Conservation (phyloP, 2,329 filamentous ascomycete genomes). For the Thielaviopsis ethacetica region DNA sequence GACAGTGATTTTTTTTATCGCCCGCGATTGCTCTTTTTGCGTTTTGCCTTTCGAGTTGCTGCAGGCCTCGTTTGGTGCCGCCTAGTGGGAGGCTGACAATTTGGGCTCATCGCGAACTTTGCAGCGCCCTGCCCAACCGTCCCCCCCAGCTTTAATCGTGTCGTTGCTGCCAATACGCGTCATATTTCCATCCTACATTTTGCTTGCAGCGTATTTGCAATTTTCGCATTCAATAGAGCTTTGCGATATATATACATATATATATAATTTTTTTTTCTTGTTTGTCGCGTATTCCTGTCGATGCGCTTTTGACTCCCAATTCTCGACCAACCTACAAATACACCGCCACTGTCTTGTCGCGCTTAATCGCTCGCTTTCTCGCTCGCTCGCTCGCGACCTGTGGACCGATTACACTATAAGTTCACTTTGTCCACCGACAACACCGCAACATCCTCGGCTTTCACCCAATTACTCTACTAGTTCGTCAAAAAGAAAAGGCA, state of each 20-base stretch:
- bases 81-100: neutral
- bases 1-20: neutral
- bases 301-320: neutral
- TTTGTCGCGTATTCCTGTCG: neutral
- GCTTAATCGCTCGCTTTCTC: constrained; percentile 5
- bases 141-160: neutral
- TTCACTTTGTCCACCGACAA: neutral
- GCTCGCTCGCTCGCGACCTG: neutral
- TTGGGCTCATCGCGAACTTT: neutral
- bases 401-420: neutral
- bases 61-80: neutral
- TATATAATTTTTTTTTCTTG: neutral
- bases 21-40: neutral
- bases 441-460: neutral
- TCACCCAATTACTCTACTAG: neutral
- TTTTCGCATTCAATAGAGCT: neutral
- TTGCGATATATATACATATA: neutral
- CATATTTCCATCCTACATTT: neutral
- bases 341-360: constrained; percentile 1
- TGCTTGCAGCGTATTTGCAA: neutral
- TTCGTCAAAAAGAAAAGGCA: neutral
- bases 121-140: neutral
- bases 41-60: neutral
- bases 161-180: constrained; percentile 5
- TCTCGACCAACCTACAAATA: neutral